Base-by-base conservation (phyloP, 2,329 filamentous ascomycete species). In the Fusarium sp. region DNA sequence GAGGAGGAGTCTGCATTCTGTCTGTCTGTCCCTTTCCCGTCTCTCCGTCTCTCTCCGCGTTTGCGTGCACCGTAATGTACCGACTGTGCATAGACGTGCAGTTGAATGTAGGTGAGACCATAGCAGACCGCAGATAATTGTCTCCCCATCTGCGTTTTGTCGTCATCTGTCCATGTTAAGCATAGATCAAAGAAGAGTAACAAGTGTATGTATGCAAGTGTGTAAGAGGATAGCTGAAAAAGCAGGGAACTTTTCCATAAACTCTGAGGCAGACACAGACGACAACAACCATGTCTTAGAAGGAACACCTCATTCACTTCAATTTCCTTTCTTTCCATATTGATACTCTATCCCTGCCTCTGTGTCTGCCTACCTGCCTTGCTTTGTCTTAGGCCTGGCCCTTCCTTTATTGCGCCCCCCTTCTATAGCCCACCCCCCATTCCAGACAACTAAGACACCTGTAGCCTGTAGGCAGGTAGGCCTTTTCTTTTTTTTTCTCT, bases 401-500 rank as follows among this genome's bases (percentile, higher is more conserved):
- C 59, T 72, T 68, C 71, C 71, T 66, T 65, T 66, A 61, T 72
- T 72, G 58, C 63, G 63, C 63, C 64, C 67, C 64, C 66, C 61
- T 48, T 60, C 62, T 58, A 66, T 70, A 18, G 32, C 59, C 59
- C 74, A 63, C 63, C 69, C 70, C 73, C 75, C 73, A 75, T 78
- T 78, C 72, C 70, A 75, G 62, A 69, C 72, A 63, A 55, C 50
- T 67, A 65, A 67, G 65, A 67, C 65, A 67, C 65, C 51, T 54
- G 55, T 28, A 58, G 54, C 55, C 55, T 58, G 66, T 68, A 71
- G 32, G 32, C 15, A 35, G 32, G 32, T 35, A 35, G 51, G 54
- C 55, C 57, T 73, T 69, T 72, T 68, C 69, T 69, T 70, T 74
- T 75, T 73, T 73, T 73, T 66, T 78, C 47, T 72, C 75, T 77